Evolutionary conservation across 1,284 basidiomycete species (phyloP).

Genomic region (Ustilago hordei): DNA sequence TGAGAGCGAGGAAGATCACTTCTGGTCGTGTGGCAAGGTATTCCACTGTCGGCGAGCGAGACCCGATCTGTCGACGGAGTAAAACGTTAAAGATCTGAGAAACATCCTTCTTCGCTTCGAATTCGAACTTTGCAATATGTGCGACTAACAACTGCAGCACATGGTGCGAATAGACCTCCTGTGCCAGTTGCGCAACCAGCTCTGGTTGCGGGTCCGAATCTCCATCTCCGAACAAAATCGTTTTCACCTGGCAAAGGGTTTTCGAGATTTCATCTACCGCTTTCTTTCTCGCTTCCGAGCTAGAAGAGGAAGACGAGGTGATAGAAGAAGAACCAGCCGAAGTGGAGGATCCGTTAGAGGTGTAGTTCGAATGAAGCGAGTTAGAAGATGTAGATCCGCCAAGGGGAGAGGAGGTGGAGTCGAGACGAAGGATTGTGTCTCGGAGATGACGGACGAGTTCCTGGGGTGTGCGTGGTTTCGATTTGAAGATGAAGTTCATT

Average conservation of each 20-base stretch:
- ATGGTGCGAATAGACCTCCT: constrained; percentile 93
- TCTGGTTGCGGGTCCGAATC: constrained; percentile 79
- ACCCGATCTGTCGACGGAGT: constrained; percentile 92
- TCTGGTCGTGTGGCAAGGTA: constrained; percentile 87
- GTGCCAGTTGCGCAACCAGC: constrained; percentile 79
- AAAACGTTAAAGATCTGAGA: constrained; percentile 96
- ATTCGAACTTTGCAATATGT: constrained; percentile 88
- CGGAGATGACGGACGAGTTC: constrained; percentile 63
- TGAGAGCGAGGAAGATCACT: constrained; percentile 85
- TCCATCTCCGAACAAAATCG: constrained; percentile 85
- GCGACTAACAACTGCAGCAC: constrained; percentile 84
- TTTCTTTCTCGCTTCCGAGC: constrained; percentile 71
- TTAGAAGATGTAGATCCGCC: constrained; percentile 33
- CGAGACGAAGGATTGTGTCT: constrained; percentile 61
- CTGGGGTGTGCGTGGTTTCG: constrained; percentile 61
- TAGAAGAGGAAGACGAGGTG: constrained; percentile 17
- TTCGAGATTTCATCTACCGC: constrained; percentile 88
- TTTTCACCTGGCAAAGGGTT: constrained; percentile 87
- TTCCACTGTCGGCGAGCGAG: constrained; percentile 93
- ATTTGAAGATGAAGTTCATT: constrained; percentile 69
- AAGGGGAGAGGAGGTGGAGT: constrained; percentile 35
- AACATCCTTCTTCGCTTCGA: constrained; percentile 91
- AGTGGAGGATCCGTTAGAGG: constrained; percentile 20
- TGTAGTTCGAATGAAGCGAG: constrained; percentile 27
- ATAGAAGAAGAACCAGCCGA: constrained; percentile 15